phyloP scores from a whole-genome alignment of 768 basidiomycete genomes.

The Phlebiopsis flavidoalba region DNA sequence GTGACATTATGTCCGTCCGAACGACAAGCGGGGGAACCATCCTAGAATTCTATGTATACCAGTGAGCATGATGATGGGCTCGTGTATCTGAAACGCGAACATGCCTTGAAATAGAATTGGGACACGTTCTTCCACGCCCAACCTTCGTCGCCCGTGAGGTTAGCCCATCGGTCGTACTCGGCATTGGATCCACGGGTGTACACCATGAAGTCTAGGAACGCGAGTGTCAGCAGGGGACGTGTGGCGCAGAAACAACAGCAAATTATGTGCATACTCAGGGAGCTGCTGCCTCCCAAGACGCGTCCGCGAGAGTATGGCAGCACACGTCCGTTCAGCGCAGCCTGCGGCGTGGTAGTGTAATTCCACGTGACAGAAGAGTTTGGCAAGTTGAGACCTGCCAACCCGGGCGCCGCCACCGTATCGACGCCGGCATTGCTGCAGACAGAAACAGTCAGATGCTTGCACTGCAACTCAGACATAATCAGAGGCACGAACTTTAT shows the following conservation, averaged over 20 bases:
- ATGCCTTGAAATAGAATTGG: constrained; percentile 21
- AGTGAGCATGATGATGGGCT: neutral
- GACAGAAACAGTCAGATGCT: neutral
- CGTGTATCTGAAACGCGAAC: neutral
- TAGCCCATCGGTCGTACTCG: constrained; percentile 22
- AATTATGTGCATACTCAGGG: constrained; percentile 17
- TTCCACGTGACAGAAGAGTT: constrained; percentile 23
- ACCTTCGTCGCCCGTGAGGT: constrained; percentile 20
- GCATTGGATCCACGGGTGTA: constrained; percentile 24
- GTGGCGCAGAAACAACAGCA: neutral
- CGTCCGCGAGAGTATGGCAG: constrained; percentile 19
- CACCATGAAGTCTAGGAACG: constrained; percentile 19
- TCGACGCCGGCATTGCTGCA: constrained; percentile 13
- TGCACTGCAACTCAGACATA: neutral
- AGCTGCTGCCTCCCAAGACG: constrained; percentile 23
- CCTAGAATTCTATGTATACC: constrained; percentile 10
- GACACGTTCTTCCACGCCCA: constrained; percentile 23
- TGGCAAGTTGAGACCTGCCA: constrained; percentile 13
- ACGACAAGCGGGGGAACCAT: constrained; percentile 15
- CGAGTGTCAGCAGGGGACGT: neutral
- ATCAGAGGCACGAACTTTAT: neutral
- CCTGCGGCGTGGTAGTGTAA: constrained; percentile 22
- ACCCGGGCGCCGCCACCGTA: constrained; percentile 14
- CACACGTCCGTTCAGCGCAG: constrained; percentile 14
- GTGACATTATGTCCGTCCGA: constrained; percentile 15